Evolutionary conservation across 768 basidiomycete species (phyloP), one percentile per base, ranked within the genome.

Genomic region (Mycena vitilis): DNA sequence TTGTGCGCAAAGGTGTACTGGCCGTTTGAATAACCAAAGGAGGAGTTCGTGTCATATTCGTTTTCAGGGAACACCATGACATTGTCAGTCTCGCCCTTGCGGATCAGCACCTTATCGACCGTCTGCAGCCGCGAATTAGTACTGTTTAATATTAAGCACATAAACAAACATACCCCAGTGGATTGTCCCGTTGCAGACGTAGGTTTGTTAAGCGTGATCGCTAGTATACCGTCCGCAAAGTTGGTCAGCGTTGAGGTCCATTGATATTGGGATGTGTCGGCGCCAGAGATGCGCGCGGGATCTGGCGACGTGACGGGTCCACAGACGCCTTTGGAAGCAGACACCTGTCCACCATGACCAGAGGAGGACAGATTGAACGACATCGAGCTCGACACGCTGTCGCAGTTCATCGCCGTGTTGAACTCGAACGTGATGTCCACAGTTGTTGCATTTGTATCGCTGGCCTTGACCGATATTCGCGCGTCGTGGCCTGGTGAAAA

Each of bases 401-500:
- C 71, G 73, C 96, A 97, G 66, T 86, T 82, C 96, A 98, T 96
- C 38, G 73, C 76, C 9, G 82, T 78, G 71, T 91, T 95, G 80
- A 94, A 98, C 80, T 97, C 92, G 69, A 98, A 83, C 0, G 84
- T 75, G 62, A 98, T 87, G 69, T 91, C 81, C 60, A 94, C 77
- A 10, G 87, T 88, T 1, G 86, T 87, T 34, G 88, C 88, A 63
- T 87, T 80, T 30, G 85, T 76, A 22, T 84, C 85, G 20, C 78
- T 77, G 25, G 83, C 76, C 25, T 83, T 82, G 38, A 81, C 79
- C 30, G 85, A 73, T 45, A 95, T 80, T 49, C 96, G 91, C 49
- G 89, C 84, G 73, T 98, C 96, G 77, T 98, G 96, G 1, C 96
- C 95, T 0, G 96, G 96, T 3, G 79, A 76, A 79, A 97, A 97